Evolutionary conservation across 805 yeast genomes (phyloP).

Genomic region (Candida verbasci): DNA sequence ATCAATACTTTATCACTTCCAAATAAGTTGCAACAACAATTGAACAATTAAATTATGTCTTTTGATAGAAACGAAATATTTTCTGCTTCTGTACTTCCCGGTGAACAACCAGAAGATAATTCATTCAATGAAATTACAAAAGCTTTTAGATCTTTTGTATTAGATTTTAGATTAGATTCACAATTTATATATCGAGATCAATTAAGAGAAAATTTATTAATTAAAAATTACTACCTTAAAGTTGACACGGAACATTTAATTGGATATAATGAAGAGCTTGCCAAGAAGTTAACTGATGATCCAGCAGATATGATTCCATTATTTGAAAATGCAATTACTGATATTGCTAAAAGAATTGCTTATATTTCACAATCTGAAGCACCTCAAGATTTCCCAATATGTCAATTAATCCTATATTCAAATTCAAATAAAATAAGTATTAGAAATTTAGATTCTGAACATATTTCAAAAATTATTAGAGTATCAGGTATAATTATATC

Average conservation of each 20-base stretch:
- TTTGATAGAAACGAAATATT: slow-evolving; percentile 69
- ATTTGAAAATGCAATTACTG: slow-evolving; percentile 78
- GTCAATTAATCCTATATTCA: slow-evolving; percentile 76
- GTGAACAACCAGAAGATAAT: slow-evolving; percentile 64
- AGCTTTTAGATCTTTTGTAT: slow-evolving; percentile 75
- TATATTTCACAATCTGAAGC: slow-evolving; percentile 49
- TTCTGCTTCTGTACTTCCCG: slow-evolving; percentile 83
- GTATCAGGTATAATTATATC: slow-evolving; percentile 92
- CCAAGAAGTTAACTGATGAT: slow-evolving; percentile 76
- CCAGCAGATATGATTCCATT: slow-evolving; percentile 86
- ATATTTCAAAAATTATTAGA: slow-evolving; percentile 84
- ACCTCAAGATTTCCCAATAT: slow-evolving; percentile 61
- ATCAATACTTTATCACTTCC: too few relatives aligned
- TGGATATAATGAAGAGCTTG: slow-evolving; percentile 83
- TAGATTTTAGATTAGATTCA: slow-evolving; percentile 80
- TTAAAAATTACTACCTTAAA: slow-evolving; percentile 64
- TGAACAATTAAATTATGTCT: too few relatives aligned
- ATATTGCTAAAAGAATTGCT: slow-evolving; percentile 74
- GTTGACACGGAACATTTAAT: slow-evolving; percentile 83
- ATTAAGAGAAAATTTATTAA: slow-evolving; percentile 77
- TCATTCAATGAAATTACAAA: slow-evolving; percentile 65
- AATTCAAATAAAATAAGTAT: slow-evolving; percentile 69
- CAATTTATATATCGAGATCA: slow-evolving; percentile 88
- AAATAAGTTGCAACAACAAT: too few relatives aligned
- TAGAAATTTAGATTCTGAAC: slow-evolving; percentile 79